These are phyloP conservation scores for Neurospora sp. DNA, from an alignment of 2,329 filamentous ascomycete genomes.

Conservation along the genomic window DNA sequence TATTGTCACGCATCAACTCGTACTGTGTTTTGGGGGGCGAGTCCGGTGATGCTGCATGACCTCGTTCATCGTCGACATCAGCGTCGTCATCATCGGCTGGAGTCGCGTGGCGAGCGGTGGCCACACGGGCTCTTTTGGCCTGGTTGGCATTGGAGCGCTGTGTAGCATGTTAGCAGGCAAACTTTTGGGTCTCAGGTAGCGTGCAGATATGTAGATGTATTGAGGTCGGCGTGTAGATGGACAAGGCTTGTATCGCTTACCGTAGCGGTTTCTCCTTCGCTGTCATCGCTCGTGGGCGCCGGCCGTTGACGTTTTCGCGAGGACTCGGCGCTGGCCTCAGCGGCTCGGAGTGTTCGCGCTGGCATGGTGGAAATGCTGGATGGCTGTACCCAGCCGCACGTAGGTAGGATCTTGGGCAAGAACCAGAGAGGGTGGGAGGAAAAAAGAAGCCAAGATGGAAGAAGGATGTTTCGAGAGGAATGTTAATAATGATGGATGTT, in stretches of 20 bases:
- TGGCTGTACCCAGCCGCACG: neutral
- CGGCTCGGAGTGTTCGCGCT: slow-evolving; percentile 17
- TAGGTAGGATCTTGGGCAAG: neutral
- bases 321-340: slow-evolving; percentile 11
- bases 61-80: neutral
- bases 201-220: neutral
- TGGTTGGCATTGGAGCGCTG: slow-evolving; percentile 18
- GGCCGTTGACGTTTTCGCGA: slow-evolving; percentile 34
- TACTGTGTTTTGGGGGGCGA: slow-evolving; percentile 48
- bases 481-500: neutral
- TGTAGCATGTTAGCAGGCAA: neutral
- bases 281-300: slow-evolving; percentile 20
- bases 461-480: neutral
- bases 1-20: slow-evolving; percentile 48
- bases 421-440: neutral
- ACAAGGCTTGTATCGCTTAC: neutral
- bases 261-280: slow-evolving; percentile 19
- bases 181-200: neutral
- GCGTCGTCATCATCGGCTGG: slow-evolving; percentile 17
- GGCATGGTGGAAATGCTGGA: slow-evolving; percentile 18
- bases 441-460: neutral
- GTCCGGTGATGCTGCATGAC: slow-evolving; percentile 7
- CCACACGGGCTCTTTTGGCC: slow-evolving; percentile 8
- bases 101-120: slow-evolving; percentile 10
- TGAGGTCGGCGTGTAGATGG: neutral